Conservation (phyloP, 2,329 filamentous ascomycete species). For the Hypoxylon rubiginosum region DNA sequence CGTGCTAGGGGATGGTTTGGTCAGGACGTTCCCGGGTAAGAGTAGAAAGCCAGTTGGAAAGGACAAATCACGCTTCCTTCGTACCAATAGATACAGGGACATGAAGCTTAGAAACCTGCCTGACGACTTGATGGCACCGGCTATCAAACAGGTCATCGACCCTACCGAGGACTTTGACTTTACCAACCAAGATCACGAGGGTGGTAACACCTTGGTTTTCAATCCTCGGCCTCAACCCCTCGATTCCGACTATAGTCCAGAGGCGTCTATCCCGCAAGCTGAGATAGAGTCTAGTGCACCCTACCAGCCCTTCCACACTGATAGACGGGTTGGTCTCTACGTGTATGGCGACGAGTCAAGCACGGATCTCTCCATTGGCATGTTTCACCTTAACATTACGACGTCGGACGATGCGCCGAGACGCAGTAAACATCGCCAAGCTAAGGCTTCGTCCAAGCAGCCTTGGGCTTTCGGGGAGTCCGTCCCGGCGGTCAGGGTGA, state of each 20-base stretch:
- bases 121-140: slow-evolving; percentile 69
- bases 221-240: slow-evolving; percentile 58
- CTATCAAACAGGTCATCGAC: slow-evolving; percentile 68
- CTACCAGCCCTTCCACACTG: slow-evolving; percentile 96
- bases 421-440: slow-evolving; percentile 52
- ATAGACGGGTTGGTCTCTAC: slow-evolving; percentile 83
- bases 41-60: slow-evolving; percentile 66
- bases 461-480: slow-evolving; percentile 73
- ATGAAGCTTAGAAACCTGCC: slow-evolving; percentile 75
- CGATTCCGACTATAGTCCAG: slow-evolving; percentile 62
- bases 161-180: slow-evolving; percentile 69
- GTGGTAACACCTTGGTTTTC: slow-evolving; percentile 67
- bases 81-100: slow-evolving; percentile 71
- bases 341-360: slow-evolving; percentile 64
- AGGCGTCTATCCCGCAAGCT: slow-evolving; percentile 77
- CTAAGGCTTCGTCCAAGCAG: slow-evolving; percentile 37
- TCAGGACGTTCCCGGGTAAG: slow-evolving; percentile 75
- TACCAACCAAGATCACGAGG: slow-evolving; percentile 66
- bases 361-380: slow-evolving; percentile 50
- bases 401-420: slow-evolving; percentile 58
- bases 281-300: slow-evolving; percentile 97
- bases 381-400: slow-evolving; percentile 58
- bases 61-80: slow-evolving; percentile 66
- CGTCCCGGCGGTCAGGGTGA: slow-evolving; percentile 65
- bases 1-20: slow-evolving; percentile 73